phyloP scores from a whole-genome alignment of 495 filamentous ascomycete species.

The Venustampulla echinocandica region DNA sequence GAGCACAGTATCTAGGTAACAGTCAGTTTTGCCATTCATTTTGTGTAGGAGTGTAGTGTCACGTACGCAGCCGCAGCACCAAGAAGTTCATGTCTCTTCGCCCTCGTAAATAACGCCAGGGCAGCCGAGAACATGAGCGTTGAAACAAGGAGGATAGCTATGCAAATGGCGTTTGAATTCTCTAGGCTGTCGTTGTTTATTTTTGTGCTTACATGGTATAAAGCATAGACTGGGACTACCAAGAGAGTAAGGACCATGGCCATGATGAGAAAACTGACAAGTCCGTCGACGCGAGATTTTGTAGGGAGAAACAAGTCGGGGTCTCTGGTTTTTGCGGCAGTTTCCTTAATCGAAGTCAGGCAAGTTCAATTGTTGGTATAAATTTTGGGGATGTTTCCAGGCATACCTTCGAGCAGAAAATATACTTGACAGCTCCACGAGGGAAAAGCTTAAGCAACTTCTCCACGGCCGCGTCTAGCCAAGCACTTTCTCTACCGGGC shows the following conservation, averaged over 20 bases:
- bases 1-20: slow-evolving; percentile 8
- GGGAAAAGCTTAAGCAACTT: slow-evolving; percentile 10
- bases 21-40: background rate
- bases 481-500: slow-evolving; percentile 19
- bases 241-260: slow-evolving; percentile 21
- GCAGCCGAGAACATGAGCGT: slow-evolving; percentile 9
- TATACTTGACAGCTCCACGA: slow-evolving; percentile 14
- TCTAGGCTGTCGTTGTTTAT: background rate
- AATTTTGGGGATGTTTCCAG: too few species aligned
- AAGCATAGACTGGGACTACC: slow-evolving; percentile 22
- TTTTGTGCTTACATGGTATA: slow-evolving; percentile 6
- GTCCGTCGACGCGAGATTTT: slow-evolving; percentile 5
- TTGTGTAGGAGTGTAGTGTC: background rate
- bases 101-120: background rate
- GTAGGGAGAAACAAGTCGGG: too few species aligned
- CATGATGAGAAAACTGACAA: slow-evolving; percentile 16
- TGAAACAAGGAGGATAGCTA: background rate
- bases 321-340: background rate
- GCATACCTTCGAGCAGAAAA: slow-evolving; percentile 17
- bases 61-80: slow-evolving; percentile 13
- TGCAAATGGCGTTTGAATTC: background rate
- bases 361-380: slow-evolving; percentile 1
- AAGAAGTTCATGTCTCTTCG: background rate
- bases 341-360: background rate
- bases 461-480: slow-evolving; percentile 19